phyloP scores from a whole-genome alignment of 2,329 filamentous ascomycete genomes.

The Nannizzia gypsea region DNA sequence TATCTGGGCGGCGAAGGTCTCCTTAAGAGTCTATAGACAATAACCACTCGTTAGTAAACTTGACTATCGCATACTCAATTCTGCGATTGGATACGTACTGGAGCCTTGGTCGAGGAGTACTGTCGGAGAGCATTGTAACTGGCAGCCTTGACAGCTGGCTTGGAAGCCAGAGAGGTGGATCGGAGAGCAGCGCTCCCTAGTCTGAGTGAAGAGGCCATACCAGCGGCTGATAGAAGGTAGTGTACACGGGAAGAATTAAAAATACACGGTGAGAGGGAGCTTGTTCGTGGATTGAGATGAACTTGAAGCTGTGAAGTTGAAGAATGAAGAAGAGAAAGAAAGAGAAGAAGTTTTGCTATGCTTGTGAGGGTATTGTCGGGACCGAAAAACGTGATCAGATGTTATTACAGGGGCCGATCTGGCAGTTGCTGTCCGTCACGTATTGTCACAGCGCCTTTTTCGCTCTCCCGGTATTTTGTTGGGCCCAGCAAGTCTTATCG shows the following conservation, averaged over 20 bases:
- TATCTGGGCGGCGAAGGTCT: constrained; percentile 91
- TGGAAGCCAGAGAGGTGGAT: constrained; percentile 53
- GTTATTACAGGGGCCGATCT: neutral
- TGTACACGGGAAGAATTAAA: constrained; percentile 9
- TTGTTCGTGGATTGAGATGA: neutral
- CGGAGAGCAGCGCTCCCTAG: constrained; percentile 71
- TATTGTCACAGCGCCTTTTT: neutral
- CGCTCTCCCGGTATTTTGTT: constrained; percentile 2
- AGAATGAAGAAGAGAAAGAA: neutral
- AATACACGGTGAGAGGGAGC: constrained; percentile 1
- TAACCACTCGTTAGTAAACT: constrained; percentile 13
- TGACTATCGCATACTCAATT: constrained; percentile 8
- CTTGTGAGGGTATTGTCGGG: constrained; percentile 5
- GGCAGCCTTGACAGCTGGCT: constrained; percentile 55
- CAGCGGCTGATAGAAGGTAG: constrained; percentile 12
- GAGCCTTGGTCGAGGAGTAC: constrained; percentile 79
- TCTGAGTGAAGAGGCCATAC: constrained; percentile 73
- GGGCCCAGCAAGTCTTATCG: neutral
- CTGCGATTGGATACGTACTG: constrained; percentile 46
- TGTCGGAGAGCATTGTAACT: constrained; percentile 74
- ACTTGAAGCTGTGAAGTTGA: neutral
- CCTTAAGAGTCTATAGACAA: constrained; percentile 70
- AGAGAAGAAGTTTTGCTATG: neutral
- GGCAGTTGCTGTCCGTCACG: neutral
- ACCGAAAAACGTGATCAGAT: constrained; percentile 5